Evolutionary conservation across 179 eudicot genomes (phyloP), one percentile per base, ranked within the genome.

Genomic region (Camellia oleifera): DNA sequence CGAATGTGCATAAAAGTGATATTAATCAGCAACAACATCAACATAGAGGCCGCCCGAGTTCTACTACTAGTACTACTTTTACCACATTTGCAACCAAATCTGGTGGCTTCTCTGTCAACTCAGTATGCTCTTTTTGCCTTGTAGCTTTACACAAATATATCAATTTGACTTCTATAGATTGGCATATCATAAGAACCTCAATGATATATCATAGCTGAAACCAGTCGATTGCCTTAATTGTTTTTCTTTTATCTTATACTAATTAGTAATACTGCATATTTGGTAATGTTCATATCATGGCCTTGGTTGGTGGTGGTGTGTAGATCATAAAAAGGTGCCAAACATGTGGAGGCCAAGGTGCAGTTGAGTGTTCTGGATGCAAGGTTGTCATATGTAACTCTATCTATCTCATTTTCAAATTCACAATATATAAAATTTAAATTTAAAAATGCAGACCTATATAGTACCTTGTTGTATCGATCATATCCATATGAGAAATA

Each of bases 331-430:
- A 87, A 56, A 88, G 76, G 69, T 93, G 98, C 82, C 80, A 90
- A 83, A 88, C 81, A 26, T 94, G 98, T 84, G 63, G 78, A 76
- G 97, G 91, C 23, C 85, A 91, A 85, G 93, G 97, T 67, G 96
- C 94, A 62, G 81, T 94, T 78, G 97, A 94, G 48, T 94, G 98
- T 79, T 81, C 93, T 13, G 98, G 98, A 72, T 94, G 98, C 82
- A 93, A 94, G 97, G 98, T 94, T 46, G 10, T 52, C 4, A n/a
- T 45, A 23, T 23, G 0, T 23, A 23, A 23, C 26, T 23, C 26
- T 23, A 23, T 23, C 26, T 23, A 23, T 23, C 26, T 23, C 26
- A 23, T 23, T 23, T 23, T 4, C 45, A 69, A 66, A 4, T 26
- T 2, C 40, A 56, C 3, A 26, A 6, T 50, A 0, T 2, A 3